Conservation (phyloP, 1,139 yeast genomes). For the Suhomyces bolitotheri region DNA sequence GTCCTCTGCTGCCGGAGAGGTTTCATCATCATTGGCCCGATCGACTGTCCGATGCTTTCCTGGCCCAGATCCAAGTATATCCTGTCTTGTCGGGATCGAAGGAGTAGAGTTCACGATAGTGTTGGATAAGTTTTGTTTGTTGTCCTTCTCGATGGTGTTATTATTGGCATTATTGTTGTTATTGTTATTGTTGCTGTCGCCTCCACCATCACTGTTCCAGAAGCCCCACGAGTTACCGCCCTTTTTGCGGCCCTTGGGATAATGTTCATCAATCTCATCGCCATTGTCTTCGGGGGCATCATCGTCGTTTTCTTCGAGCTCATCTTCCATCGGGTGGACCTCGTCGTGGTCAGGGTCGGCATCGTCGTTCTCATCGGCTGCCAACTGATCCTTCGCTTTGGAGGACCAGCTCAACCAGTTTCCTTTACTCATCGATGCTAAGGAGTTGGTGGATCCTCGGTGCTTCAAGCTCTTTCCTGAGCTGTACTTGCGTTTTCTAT, state of each 20-base stretch:
- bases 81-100: conserved; percentile 25
- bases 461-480: conserved; percentile 8
- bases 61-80: conserved; percentile 8
- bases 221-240: conserved; percentile 36
- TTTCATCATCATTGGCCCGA: conserved; percentile 10
- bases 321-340: conserved; percentile 8
- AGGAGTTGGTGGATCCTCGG: conserved; percentile 22
- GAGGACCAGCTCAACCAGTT: conserved; percentile 18
- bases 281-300: conserved; percentile 26
- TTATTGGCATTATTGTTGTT: conserved; percentile 13
- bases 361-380: conserved; percentile 8
- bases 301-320: conserved; percentile 9
- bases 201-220: conserved; percentile 28
- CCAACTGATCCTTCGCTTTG: conserved; percentile 6
- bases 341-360: conserved; percentile 2
- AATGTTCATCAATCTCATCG: conserved; percentile 40
- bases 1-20: conserved; percentile 12
- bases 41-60: conserved; percentile 6
- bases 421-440: conserved; percentile 23
- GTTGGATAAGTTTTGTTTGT: conserved; percentile 25
- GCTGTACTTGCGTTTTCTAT: background rate
- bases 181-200: background rate
- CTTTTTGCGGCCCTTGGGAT: conserved; percentile 23
- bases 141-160: too few relatives aligned
- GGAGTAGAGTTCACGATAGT: conserved; percentile 39